Percentiles rank a stretch among this genome's conserved stretches.
These are phyloP conservation scores for Hibiscus tridactylites DNA, from an alignment of 345 rosid genomes.

Conservation along the genomic window DNA sequence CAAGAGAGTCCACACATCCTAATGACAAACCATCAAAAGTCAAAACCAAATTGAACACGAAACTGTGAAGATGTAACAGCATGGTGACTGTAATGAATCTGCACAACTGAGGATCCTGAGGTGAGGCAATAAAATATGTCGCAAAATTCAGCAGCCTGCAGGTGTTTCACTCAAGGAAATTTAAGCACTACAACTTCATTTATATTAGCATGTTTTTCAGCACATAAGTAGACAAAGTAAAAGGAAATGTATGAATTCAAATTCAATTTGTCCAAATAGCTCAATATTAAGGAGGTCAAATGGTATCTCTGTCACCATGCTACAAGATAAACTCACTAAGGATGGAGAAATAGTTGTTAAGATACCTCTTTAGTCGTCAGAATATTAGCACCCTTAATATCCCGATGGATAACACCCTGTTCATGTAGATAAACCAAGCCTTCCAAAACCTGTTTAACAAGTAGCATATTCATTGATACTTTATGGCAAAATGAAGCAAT, in stretches of 20 bases:
- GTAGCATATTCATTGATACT: conserved; percentile 9
- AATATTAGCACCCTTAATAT: conserved; percentile 99
- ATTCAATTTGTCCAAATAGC: neutral
- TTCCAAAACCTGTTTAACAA: conserved; percentile 70
- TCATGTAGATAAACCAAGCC: conserved; percentile 95
- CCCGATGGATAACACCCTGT: conserved; percentile 99
- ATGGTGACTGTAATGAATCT: neutral
- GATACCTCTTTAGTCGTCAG: conserved; percentile 96
- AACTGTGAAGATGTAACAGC: neutral
- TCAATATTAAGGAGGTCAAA: neutral
- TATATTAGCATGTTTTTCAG: neutral
- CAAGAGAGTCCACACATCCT: neutral
- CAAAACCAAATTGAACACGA: neutral
- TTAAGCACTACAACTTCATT: neutral
- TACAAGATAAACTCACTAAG: neutral
- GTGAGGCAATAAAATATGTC: neutral
- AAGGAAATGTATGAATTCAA: conserved; percentile 2
- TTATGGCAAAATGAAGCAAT: conserved; percentile 6
- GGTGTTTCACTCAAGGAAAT: neutral
- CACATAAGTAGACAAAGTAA: neutral
- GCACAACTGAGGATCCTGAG: neutral
- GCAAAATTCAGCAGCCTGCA: neutral
- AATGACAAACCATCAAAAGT: neutral
- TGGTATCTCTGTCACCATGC: neutral
- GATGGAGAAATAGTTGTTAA: neutral